phyloP scores from a whole-genome alignment of 768 basidiomycete species.

The Dentipellis sp. region DNA sequence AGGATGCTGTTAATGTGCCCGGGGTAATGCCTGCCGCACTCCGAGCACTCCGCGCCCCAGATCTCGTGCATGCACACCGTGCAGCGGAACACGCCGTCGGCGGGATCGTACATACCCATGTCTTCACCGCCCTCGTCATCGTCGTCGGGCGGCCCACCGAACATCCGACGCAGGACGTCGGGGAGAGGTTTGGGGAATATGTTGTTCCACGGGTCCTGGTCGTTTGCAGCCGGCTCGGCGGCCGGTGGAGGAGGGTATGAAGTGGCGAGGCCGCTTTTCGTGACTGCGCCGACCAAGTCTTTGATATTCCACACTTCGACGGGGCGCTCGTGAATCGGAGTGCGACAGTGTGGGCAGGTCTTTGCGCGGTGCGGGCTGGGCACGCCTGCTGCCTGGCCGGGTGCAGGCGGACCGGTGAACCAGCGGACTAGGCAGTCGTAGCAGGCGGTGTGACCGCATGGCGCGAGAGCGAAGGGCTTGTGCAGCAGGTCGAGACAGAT shows the following conservation, averaged over 20 bases:
- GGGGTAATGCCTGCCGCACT: conserved; percentile 50
- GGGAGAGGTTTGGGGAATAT: conserved; percentile 36
- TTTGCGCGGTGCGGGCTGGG: conserved; percentile 28
- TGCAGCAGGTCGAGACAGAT: conserved; percentile 71
- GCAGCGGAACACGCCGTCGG: conserved; percentile 77
- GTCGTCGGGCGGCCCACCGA: background rate
- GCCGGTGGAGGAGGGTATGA: conserved; percentile 9
- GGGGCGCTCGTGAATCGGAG: conserved; percentile 34
- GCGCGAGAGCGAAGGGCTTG: conserved; percentile 64
- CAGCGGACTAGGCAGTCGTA: conserved; percentile 65
- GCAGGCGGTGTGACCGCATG: conserved; percentile 70
- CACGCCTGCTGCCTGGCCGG: background rate
- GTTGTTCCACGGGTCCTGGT: conserved; percentile 55
- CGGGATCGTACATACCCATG: conserved; percentile 59
- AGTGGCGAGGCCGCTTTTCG: conserved; percentile 42
- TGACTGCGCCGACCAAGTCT: conserved; percentile 35
- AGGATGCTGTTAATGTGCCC: conserved; percentile 31
- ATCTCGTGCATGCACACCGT: conserved; percentile 74
- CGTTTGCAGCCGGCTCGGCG: conserved; percentile 17
- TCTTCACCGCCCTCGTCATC: conserved; percentile 18
- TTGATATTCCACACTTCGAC: conserved; percentile 39
- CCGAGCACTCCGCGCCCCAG: conserved; percentile 54
- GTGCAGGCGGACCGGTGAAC: conserved; percentile 45
- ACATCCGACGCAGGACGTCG: conserved; percentile 14
- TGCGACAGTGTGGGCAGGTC: conserved; percentile 37